Base-by-base conservation (phyloP, 2,329 filamentous ascomycete genomes). In the Paracoccidioides brasiliensis region DNA sequence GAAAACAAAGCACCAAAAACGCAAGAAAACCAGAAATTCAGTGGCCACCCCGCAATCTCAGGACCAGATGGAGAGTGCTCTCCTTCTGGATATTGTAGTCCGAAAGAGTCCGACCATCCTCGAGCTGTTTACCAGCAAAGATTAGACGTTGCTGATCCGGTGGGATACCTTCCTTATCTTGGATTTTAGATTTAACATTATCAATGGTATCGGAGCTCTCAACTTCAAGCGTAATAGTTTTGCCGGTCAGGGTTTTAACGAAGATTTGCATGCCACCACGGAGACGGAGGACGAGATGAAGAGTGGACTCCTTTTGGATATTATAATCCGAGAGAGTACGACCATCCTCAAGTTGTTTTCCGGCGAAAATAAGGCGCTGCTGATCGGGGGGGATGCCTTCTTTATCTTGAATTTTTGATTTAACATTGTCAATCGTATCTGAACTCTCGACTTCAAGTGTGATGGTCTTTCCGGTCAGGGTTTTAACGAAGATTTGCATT, bases 301-400 rank as follows among this genome's bases (percentile, higher is more conserved):
- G 79, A 0, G 88, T 91, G 0, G 83, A 87, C 68, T 91, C 88
- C 76, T 91, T 91, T 72, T 97, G 91, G 49, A 96, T 96, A 77
- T 96, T 96, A 82, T 96, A 96, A 70, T 96, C 91, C 52, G 82
- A 86, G 0, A 96, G 78, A 0, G 90, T 96, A 28, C 90, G 87
- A 51, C 90, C 90, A 64, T 96, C 90, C 70, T 95, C 89, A 0
- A 95, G 75, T 72, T 95, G 89, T 81, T 95, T 95, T 57, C 90
- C 90, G 50, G 90, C 89, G 61, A 95, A 95, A 69, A 95, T 95
- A 10, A 95, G 76, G 65, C 90, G 89, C 74, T 95, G 90, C 73
- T 95, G 90, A 72, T 95, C 90, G 1, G 90, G 90, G 0, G 90
- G 90, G 55, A 96, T 95, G 30, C 90, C 90, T 74, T 85, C 82